Evolutionary conservation across 2,329 filamentous ascomycete species (phyloP).

Genomic region (Exophiala xenobiotica): DNA sequence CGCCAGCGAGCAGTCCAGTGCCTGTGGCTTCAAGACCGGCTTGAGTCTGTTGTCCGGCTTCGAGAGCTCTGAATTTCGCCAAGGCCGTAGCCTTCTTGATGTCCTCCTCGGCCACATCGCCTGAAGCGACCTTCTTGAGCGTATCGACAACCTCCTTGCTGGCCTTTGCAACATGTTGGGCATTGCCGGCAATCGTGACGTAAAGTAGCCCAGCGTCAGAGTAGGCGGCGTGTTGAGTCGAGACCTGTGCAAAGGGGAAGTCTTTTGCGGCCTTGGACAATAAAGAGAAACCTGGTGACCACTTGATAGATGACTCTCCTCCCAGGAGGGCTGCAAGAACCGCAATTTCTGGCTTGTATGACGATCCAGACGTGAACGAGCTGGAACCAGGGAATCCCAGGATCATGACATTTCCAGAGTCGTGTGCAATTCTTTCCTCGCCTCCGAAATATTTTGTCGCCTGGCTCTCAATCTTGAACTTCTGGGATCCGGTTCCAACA

Average conservation of each 20-base stretch:
- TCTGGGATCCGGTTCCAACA: constrained; percentile 51
- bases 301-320: constrained; percentile 89
- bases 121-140: constrained; percentile 76
- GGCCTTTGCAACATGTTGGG: constrained; percentile 69
- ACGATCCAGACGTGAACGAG: constrained; percentile 63
- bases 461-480: constrained; percentile 57
- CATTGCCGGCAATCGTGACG: constrained; percentile 75
- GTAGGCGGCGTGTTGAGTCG: constrained; percentile 79
- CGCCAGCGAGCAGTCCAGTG: constrained; percentile 75
- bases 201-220: constrained; percentile 90
- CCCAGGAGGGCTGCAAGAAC: constrained; percentile 88
- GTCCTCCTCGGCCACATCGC: constrained; percentile 76
- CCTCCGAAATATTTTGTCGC: constrained; percentile 89
- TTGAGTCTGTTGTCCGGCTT: constrained; percentile 74
- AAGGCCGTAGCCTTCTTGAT: constrained; percentile 87
- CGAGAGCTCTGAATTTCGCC: constrained; percentile 89
- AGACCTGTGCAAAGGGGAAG: constrained; percentile 65
- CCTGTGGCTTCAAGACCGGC: constrained; percentile 80
- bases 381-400: constrained; percentile 91
- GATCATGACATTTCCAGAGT: constrained; percentile 76
- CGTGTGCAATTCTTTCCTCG: constrained; percentile 82
- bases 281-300: constrained; percentile 88
- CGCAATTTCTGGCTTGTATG: constrained; percentile 84
- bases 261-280: constrained; percentile 74
- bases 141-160: constrained; percentile 76